Evolutionary conservation across 257 asterid species (phyloP).

Genomic region (Jaltomata sinuosa): DNA sequence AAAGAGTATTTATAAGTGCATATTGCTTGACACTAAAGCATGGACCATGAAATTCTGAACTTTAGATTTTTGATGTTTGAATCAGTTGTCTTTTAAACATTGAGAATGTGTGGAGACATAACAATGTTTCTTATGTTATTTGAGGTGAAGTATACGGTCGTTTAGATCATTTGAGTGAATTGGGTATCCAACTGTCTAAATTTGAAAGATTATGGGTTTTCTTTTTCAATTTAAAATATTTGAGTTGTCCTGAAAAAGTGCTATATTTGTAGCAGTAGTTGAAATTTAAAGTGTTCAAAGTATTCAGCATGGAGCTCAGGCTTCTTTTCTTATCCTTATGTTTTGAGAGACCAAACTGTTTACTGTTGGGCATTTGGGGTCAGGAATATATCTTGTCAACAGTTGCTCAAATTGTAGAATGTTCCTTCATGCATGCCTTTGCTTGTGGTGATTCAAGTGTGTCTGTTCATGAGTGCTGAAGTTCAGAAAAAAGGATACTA

Average conservation of each 20-base stretch:
- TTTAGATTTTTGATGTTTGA: neutral
- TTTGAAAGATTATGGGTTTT: neutral
- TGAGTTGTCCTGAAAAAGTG: neutral
- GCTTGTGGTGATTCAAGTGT: neutral
- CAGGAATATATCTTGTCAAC: neutral
- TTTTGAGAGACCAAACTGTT: neutral
- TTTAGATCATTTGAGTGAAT: neutral
- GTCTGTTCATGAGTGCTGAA: neutral
- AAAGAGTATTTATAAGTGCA: neutral
- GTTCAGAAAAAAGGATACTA: neutral
- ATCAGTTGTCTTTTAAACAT: neutral
- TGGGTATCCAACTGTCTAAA: neutral
- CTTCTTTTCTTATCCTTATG: neutral
- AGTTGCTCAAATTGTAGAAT: neutral
- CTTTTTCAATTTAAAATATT: neutral
- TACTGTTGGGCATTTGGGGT: neutral
- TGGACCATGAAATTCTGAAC: neutral
- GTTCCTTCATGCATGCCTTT: neutral
- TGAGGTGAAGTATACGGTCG: neutral
- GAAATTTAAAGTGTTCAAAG: neutral
- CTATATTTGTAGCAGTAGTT: neutral
- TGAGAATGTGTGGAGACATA: neutral
- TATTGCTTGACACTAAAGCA: neutral
- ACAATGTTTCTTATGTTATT: neutral
- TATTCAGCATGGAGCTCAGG: neutral